phyloP scores from a whole-genome alignment of 2,329 filamentous ascomycete genomes.

The Penicillium sp. region DNA sequence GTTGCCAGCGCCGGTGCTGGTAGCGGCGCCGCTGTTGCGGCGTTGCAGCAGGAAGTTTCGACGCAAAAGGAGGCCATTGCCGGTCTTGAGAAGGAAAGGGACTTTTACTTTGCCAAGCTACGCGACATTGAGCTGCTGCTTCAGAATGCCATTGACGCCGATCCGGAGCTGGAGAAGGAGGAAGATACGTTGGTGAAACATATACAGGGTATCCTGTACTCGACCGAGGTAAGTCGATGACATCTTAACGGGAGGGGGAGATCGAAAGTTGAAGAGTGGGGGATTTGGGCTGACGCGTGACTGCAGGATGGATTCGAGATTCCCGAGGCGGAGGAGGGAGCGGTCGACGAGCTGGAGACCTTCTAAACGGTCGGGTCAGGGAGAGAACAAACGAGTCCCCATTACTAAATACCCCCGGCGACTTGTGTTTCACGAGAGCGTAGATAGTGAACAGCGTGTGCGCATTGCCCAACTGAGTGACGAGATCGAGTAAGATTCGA shows the following conservation, averaged over 20 bases:
- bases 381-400: slow-evolving; percentile 15
- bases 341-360: slow-evolving; percentile 48
- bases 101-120: slow-evolving; percentile 99
- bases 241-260: too few relatives aligned
- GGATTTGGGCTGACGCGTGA: background rate
- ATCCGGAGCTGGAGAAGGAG: slow-evolving; percentile 91
- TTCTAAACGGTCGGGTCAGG: slow-evolving; percentile 31
- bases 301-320: slow-evolving; percentile 73
- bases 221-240: slow-evolving; percentile 75
- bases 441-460: slow-evolving; percentile 12
- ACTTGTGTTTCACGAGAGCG: slow-evolving; percentile 7
- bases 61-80: slow-evolving; percentile 94
- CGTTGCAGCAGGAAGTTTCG: slow-evolving; percentile 80
- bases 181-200: slow-evolving; percentile 91
- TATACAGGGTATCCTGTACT: slow-evolving; percentile 96
- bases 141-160: slow-evolving; percentile 88
- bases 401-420: slow-evolving; percentile 28
- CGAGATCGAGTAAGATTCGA: background rate
- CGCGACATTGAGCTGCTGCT: slow-evolving; percentile 94
- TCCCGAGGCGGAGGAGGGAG: slow-evolving; percentile 68
- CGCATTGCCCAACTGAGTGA: background rate
- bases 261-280: background rate
- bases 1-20: slow-evolving; percentile 48
- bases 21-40: slow-evolving; percentile 64
- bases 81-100: slow-evolving; percentile 91